Percentiles rank a stretch among this genome's conserved stretches.
These are phyloP conservation scores for Solanum ossicruentum DNA, from an alignment of 257 asterid genomes.

Conservation along the genomic window DNA sequence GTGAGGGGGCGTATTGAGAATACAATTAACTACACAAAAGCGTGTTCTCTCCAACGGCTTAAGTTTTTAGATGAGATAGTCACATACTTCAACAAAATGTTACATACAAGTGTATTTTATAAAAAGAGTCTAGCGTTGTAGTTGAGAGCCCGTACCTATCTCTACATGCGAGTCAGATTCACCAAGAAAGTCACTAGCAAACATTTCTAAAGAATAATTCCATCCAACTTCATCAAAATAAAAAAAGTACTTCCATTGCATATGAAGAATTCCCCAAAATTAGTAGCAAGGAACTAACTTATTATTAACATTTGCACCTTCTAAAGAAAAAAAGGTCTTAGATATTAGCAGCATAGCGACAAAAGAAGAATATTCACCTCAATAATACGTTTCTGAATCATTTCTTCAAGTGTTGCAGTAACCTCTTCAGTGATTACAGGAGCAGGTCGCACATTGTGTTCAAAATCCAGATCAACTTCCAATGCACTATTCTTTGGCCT, in stretches of 20 bases:
- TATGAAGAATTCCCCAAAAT: neutral
- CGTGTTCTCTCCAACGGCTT: neutral
- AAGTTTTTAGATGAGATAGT: neutral
- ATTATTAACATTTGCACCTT: neutral
- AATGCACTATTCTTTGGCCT: conserved; percentile 91
- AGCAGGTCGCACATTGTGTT: conserved; percentile 85
- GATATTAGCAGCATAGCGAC: neutral
- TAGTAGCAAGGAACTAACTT: neutral
- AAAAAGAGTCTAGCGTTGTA: neutral
- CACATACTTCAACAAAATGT: neutral
- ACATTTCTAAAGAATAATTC: neutral
- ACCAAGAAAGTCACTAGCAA: neutral
- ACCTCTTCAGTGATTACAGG: conserved; percentile 81
- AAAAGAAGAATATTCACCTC: conserved; percentile 40
- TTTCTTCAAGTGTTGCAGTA: conserved; percentile 75
- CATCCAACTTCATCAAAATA: neutral
- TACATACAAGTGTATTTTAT: neutral
- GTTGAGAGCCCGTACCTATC: neutral
- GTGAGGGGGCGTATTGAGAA: neutral
- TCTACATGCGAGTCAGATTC: neutral
- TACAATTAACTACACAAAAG: neutral
- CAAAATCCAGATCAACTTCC: conserved; percentile 86
- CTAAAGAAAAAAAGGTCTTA: neutral
- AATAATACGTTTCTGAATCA: conserved; percentile 61
- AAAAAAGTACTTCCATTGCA: neutral